phyloP scores from a whole-genome alignment of 2,329 filamentous ascomycete genomes.

The Talaromyces pinophilus region DNA sequence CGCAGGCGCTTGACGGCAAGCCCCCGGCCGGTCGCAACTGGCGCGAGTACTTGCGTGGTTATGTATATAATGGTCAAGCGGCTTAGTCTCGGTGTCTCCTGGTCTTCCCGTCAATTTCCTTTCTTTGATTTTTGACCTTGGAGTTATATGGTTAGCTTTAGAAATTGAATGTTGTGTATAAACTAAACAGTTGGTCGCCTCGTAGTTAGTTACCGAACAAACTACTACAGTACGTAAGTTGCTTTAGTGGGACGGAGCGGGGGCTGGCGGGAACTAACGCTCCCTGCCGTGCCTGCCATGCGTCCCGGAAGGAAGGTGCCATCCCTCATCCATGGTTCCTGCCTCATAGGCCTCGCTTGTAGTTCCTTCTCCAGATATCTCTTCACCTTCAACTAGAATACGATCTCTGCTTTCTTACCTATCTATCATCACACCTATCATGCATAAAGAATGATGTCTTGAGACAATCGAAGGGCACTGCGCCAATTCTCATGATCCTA shows the following conservation, averaged over 20 bases:
- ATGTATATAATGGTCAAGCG: neutral
- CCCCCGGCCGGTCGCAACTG: conserved; percentile 2
- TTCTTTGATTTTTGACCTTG: neutral
- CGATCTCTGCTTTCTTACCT: neutral
- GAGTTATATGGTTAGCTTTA: neutral
- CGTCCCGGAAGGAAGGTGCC: neutral
- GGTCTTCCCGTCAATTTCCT: neutral
- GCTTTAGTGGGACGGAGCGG: neutral
- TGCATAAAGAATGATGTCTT: neutral
- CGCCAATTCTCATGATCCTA: conserved; percentile 5
- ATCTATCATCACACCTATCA: neutral
- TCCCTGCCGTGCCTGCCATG: neutral
- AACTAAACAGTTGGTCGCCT: neutral
- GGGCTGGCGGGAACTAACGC: neutral
- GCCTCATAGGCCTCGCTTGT: neutral
- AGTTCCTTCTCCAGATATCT: neutral
- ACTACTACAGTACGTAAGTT: neutral
- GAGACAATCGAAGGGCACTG: neutral
- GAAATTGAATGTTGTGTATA: neutral
- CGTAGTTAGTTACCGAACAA: neutral
- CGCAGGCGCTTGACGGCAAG: neutral
- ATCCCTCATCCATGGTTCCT: neutral
- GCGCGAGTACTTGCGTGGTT: conserved; percentile 11
- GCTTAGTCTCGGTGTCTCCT: neutral
- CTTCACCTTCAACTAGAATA: neutral